These are phyloP conservation scores for Sarocladium brachiariae DNA, from an alignment of 2,329 filamentous ascomycete genomes.

Conservation along the genomic window DNA sequence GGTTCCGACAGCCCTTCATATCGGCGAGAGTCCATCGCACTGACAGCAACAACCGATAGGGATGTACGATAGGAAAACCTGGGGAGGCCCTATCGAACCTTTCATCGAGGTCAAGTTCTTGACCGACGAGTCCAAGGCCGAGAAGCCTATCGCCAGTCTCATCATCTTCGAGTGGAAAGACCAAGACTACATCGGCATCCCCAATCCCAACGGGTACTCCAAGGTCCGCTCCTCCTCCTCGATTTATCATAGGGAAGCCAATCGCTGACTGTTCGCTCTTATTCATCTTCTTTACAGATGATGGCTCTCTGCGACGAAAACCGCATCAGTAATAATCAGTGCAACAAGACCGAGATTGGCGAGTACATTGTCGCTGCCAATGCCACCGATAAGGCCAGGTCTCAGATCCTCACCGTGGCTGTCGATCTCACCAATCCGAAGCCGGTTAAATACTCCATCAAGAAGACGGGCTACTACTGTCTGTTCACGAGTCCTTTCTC, in stretches of 20 bases:
- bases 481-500: slow-evolving; percentile 71
- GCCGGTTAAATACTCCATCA: slow-evolving; percentile 74
- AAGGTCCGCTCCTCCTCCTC: slow-evolving; percentile 19
- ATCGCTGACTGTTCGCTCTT: neutral
- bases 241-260: neutral
- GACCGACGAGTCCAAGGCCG: slow-evolving; percentile 38
- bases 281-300: slow-evolving; percentile 22
- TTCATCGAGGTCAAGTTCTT: slow-evolving; percentile 83
- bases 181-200: slow-evolving; percentile 67
- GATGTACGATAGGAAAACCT: slow-evolving; percentile 88
- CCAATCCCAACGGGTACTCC: slow-evolving; percentile 49
- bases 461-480: slow-evolving; percentile 94
- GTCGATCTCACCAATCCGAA: slow-evolving; percentile 71
- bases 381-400: slow-evolving; percentile 63
- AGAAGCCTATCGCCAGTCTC: slow-evolving; percentile 73
- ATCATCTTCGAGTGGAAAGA: slow-evolving; percentile 95
- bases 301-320: slow-evolving; percentile 66
- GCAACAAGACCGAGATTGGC: slow-evolving; percentile 71
- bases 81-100: slow-evolving; percentile 82
- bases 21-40: slow-evolving; percentile 8
- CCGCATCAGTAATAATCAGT: slow-evolving; percentile 61
- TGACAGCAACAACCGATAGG: slow-evolving; percentile 40
- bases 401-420: slow-evolving; percentile 69
- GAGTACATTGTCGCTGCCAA: slow-evolving; percentile 77
- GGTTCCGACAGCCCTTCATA: slow-evolving; percentile 15